phyloP scores from a whole-genome alignment of 2,329 filamentous ascomycete species.

The Graphilbum fragrans region DNA sequence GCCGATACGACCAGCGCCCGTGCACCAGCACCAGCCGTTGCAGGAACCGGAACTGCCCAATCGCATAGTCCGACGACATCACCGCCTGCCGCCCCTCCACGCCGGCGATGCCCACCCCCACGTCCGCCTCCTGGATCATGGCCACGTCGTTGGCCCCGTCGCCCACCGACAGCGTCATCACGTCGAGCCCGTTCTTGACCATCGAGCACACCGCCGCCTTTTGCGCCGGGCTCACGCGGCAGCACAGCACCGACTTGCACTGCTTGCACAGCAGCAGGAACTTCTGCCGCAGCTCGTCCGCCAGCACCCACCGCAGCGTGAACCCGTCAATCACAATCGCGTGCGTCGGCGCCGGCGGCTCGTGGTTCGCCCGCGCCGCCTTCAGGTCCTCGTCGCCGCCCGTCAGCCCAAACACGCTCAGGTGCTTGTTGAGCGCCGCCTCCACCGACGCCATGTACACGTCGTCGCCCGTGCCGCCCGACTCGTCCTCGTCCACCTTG shows the following conservation, averaged over 20 bases:
- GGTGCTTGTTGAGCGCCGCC: slow-evolving; percentile 60
- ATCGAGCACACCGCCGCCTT: slow-evolving; percentile 95
- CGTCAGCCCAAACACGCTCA: slow-evolving; percentile 63
- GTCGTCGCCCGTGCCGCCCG: slow-evolving; percentile 32
- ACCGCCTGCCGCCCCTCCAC: slow-evolving; percentile 85
- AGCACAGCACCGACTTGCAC: slow-evolving; percentile 93
- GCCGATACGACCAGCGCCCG: slow-evolving; percentile 90
- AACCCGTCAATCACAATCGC: slow-evolving; percentile 93
- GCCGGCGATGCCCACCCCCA: slow-evolving; percentile 92
- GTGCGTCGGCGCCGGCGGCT: slow-evolving; percentile 76
- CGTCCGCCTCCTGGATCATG: slow-evolving; percentile 95
- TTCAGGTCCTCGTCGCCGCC: slow-evolving; percentile 79
- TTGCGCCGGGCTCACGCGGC: slow-evolving; percentile 90
- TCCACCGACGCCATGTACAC: slow-evolving; percentile 46
- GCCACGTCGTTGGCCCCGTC: slow-evolving; percentile 94
- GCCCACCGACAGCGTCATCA: slow-evolving; percentile 89
- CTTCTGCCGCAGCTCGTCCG: slow-evolving; percentile 74
- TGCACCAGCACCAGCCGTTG: slow-evolving; percentile 79
- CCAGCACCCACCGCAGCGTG: slow-evolving; percentile 75
- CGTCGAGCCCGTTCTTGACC: slow-evolving; percentile 89
- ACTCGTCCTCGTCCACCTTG: slow-evolving; percentile 66
- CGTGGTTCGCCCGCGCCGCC: slow-evolving; percentile 68
- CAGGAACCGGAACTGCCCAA: slow-evolving; percentile 85
- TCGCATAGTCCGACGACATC: slow-evolving; percentile 94
- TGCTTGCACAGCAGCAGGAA: slow-evolving; percentile 94